Conservation (phyloP, 805 yeast species). For the Lachancea thermotolerans region DNA sequence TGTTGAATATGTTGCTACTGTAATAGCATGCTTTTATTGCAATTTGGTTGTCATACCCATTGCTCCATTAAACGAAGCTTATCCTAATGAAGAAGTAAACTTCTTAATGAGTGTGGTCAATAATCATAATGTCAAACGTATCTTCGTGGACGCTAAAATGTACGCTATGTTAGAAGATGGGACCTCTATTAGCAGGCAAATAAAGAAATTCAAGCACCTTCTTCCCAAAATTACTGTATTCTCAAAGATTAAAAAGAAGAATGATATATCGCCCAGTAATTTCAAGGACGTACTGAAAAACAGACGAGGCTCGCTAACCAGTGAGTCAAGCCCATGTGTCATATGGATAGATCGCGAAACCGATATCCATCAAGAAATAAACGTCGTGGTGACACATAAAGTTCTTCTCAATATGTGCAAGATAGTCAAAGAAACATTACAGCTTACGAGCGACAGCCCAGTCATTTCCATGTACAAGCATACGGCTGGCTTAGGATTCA, state of each 20-base stretch:
- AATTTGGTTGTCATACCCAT: slow-evolving; percentile 62
- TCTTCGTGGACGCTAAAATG: slow-evolving; percentile 57
- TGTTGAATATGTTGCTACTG: slow-evolving; percentile 77
- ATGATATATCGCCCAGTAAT: slow-evolving; percentile 14
- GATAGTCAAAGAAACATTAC: slow-evolving; percentile 87
- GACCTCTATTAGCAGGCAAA: slow-evolving; percentile 16
- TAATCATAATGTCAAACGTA: slow-evolving; percentile 62
- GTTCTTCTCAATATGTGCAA: slow-evolving; percentile 74
- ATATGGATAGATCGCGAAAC: slow-evolving; percentile 27
- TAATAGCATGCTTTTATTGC: slow-evolving; percentile 78
- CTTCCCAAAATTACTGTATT: slow-evolving; percentile 29
- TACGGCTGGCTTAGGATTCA: slow-evolving; percentile 77
- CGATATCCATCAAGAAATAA: slow-evolving; percentile 22
- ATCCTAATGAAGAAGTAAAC: slow-evolving; percentile 67
- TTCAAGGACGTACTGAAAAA: slow-evolving; percentile 17
- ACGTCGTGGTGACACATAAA: slow-evolving; percentile 42
- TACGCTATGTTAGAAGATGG: slow-evolving; percentile 21
- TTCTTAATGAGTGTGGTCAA: slow-evolving; percentile 58
- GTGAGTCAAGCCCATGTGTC: slow-evolving; percentile 15
- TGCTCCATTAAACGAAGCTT: slow-evolving; percentile 60
- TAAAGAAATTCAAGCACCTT: slow-evolving; percentile 19
- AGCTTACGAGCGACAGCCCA: slow-evolving; percentile 62
- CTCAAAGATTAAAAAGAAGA: slow-evolving; percentile 28
- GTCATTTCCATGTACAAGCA: slow-evolving; percentile 84
- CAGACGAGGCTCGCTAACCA: slow-evolving; percentile 18